Base-by-base conservation (phyloP, 1,139 yeast species). In the Saccharomyces pastorianus region DNA sequence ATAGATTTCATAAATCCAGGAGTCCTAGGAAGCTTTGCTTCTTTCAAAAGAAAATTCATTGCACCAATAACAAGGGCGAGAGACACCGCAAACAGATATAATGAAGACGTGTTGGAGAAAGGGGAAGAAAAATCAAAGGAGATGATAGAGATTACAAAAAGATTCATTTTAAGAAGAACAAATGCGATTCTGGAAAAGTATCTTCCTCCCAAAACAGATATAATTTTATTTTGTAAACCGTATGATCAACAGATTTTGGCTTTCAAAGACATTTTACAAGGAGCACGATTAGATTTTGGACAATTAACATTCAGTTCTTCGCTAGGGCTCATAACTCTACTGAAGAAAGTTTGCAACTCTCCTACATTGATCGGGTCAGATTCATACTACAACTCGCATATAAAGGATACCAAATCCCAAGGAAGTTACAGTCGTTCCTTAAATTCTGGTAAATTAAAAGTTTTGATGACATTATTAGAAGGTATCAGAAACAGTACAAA, bases 1-100 rank as follows among this genome's bases (percentile, higher is more conserved):
- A 80, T 86, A 6, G 86, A 90, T 64, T 91, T 91, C 66, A 73
- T 90, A 13, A 90, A 89, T 63, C 96, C 97, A 0, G 93, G 91
- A 0, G 73, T 86, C 1, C 72, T 93, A 32, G 96, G 96, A 0
- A 74, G 77, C 0, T 78, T 79, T 55, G 73, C 78, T 32, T 71
- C 74, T 2, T 93, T 93, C 66, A 90, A 86, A 62, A 81, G 78
- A 57, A 76, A 76, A 5, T 93, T 69, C 64, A 82, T 88, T 55
- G 74, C 71, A 31, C 98, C 98, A 0, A 90, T 93, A 29, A 69
- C 82, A 52, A 76, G 78, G 56, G 82, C 96, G 0, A 75, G 97
- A 62, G 95, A 88, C 52, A 79, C 85, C 0, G 82, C 82, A 53
- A 88, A 95, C 53, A 62, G 69, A 41, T 71, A 67, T 23, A 82